phyloP scores from a whole-genome alignment of 208 protist genomes.

The Crithidia sp. region DNA sequence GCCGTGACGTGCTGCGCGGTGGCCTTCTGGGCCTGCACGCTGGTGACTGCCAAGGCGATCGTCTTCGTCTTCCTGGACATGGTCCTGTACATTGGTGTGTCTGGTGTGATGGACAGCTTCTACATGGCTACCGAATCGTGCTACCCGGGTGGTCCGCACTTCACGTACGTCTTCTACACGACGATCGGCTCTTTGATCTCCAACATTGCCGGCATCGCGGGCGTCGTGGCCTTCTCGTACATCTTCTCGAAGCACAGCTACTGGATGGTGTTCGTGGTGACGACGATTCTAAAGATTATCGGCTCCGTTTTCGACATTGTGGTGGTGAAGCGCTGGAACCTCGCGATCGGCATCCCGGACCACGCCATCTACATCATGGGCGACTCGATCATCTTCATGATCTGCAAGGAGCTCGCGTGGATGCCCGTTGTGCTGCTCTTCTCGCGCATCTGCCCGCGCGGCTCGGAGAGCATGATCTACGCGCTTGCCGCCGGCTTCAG shows the following conservation, averaged over 20 bases:
- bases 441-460: constrained; percentile 71
- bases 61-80: constrained; percentile 46
- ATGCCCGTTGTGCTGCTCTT: constrained; percentile 79
- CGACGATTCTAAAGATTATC: constrained; percentile 44
- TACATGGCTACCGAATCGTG: constrained; percentile 36
- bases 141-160: constrained; percentile 45
- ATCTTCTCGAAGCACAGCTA: constrained; percentile 56
- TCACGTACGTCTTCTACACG: constrained; percentile 54
- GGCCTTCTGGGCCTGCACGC: constrained; percentile 35
- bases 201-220: constrained; percentile 35
- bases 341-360: constrained; percentile 43
- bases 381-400: constrained; percentile 63
- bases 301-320: constrained; percentile 69
- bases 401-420: constrained; percentile 58
- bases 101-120: constrained; percentile 47
- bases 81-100: constrained; percentile 51
- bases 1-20: constrained; percentile 12
- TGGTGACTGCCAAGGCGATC: constrained; percentile 48
- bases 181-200: constrained; percentile 56
- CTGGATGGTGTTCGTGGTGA: constrained; percentile 49
- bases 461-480: constrained; percentile 74
- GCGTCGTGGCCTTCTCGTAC: constrained; percentile 44
- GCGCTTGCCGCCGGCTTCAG: constrained; percentile 65
- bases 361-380: constrained; percentile 74
- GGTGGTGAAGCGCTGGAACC: constrained; percentile 75